Conservation (phyloP, 352 stramenopile species). For the Pythium diclinum region DNA sequence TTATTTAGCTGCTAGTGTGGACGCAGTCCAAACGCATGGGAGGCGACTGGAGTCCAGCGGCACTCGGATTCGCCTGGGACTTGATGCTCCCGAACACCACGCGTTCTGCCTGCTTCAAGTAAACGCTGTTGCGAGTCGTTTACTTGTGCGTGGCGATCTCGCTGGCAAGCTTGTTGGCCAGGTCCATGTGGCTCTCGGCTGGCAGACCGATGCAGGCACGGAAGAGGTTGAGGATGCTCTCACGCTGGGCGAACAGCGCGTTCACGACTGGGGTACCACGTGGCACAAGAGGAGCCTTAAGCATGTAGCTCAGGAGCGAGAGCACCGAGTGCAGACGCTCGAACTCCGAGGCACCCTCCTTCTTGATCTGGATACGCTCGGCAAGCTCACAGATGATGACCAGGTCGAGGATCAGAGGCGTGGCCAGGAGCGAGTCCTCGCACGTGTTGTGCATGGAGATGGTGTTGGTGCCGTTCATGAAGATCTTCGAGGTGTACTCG, state of each 20-base stretch:
- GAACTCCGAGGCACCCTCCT: slow-evolving; percentile 84
- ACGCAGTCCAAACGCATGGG: slow-evolving; percentile 1
- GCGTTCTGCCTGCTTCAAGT: slow-evolving; percentile 6
- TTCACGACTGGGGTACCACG: slow-evolving; percentile 98
- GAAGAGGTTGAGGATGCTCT: slow-evolving; percentile 98
- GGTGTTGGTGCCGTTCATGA: slow-evolving; percentile 99
- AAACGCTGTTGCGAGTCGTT: slow-evolving; percentile 1
- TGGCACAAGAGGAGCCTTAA: slow-evolving; percentile 98
- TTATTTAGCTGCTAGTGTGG: slow-evolving; percentile 5
- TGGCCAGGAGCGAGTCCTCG: slow-evolving; percentile 98
- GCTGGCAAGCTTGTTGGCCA: slow-evolving; percentile 94
- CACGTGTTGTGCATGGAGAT: slow-evolving; percentile 99
- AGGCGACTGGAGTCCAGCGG: background rate
- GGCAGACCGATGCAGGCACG: slow-evolving; percentile 96
- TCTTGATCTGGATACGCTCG: slow-evolving; percentile 95
- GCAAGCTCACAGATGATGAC: slow-evolving; percentile 97
- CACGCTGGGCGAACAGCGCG: slow-evolving; percentile 96
- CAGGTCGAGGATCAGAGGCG: slow-evolving; percentile 98
- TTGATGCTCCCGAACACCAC: background rate
- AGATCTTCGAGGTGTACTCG: slow-evolving; percentile 99
- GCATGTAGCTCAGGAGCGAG: slow-evolving; percentile 98
- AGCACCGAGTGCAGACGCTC: slow-evolving; percentile 97
- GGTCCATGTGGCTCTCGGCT: slow-evolving; percentile 97
- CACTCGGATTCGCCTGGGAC: background rate
- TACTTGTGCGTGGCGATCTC: slow-evolving; percentile 73